Base-by-base conservation (phyloP, 2,329 filamentous ascomycete species). In the Cladosporium sp. region DNA sequence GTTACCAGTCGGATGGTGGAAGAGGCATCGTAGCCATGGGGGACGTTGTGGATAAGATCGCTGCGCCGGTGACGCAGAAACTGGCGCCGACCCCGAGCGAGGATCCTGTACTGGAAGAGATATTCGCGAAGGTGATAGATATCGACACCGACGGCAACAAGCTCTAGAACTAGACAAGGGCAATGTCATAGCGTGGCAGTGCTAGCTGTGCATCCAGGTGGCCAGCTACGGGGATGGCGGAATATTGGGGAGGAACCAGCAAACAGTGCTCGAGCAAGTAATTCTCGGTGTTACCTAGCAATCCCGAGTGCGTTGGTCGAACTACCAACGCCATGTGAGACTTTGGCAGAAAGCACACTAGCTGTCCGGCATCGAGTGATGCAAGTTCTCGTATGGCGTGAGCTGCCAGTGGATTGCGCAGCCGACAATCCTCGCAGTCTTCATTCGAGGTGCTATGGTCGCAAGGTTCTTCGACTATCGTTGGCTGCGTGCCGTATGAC, bases 81-180 rank as follows among this genome's bases (percentile, higher is more conserved):
- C 64, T 72, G 33, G 68, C 53, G 56, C 68, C 70, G n/a, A 66
- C 46, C 8, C 63, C 67, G 7, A 72, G 67, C 28, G 68, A 73
- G 55, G 73, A 75, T 70, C 66, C 71, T 5, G 70, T 72, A 56
- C 58, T 76, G 65, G 66, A 67, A 59, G 67, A 71, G 52, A 65
- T 76, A 50, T 76, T 76, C 62, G 71, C 74, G 33, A 33, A 60
- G 26, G 63, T 65, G 23, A 52, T 60, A 7, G 5, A 46, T 12
- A 46, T 46, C 10, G n/a, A 46, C 8, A 12, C n/a, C n/a, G 40
- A 46, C 18, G 40, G 10, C 40, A 12, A 46, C 28, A 33, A 55
- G 28, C 26, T 33, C 18, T n/a, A 33, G 10, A 12, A 12, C 10
- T 33, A 55, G 28, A 55, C 28, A 5, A 55, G 28, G 26, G 8